Conservation (phyloP, 208 protist genomes). For the Chromosphaera perkinsii region DNA sequence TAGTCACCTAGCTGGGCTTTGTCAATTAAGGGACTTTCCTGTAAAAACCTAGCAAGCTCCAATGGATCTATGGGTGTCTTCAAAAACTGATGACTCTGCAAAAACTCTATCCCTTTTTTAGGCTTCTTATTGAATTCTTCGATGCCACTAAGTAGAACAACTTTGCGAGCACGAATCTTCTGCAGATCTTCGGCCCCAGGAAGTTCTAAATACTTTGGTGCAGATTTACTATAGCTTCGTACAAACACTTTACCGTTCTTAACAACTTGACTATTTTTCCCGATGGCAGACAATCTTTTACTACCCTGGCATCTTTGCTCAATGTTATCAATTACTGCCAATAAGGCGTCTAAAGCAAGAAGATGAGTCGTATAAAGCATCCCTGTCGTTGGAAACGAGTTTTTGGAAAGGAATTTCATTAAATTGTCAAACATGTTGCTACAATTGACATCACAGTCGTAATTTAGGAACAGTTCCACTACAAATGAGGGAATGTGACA, state of each 20-base stretch:
- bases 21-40: constrained; percentile 13
- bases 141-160: no score
- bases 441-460: constrained; percentile 58
- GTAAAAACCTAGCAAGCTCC: constrained; percentile 25
- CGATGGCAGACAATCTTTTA: no score
- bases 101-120: constrained; percentile 29
- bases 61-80: no score
- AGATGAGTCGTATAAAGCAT: constrained; percentile 35
- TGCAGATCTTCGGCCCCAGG: neutral
- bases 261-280: no score
- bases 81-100: constrained; percentile 18
- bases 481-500: constrained; percentile 48
- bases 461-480: constrained; percentile 59
- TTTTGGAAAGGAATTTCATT: constrained; percentile 49
- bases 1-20: constrained; percentile 27
- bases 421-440: constrained; percentile 53
- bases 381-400: constrained; percentile 31
- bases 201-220: no score
- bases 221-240: no score
- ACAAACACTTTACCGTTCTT: neutral
- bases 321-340: constrained; percentile 27
- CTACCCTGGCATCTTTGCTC: constrained; percentile 11
- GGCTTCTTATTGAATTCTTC: constrained; percentile 37
- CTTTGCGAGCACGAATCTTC: neutral
- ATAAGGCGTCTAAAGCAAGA: constrained; percentile 37